A percentile compares a stretch with the other conserved stretches of the same genome.
These are phyloP conservation scores for Paraleonurus japonicus DNA, from an alignment of 257 asterid species.

Conservation along the genomic window DNA sequence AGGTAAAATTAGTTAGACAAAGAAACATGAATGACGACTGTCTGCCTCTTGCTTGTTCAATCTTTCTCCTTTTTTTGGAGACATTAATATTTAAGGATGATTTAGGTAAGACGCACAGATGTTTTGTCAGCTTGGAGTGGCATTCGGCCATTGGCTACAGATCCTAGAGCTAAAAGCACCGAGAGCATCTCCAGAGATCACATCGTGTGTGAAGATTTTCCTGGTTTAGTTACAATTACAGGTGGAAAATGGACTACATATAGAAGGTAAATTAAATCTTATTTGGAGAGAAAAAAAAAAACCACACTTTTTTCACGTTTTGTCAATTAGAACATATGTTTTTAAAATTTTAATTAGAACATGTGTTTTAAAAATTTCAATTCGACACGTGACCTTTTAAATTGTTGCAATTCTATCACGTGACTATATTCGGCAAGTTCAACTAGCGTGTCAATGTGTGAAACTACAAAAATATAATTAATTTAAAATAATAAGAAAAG, in stretches of 20 bases:
- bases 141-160: constrained; percentile 92
- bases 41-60: constrained; percentile 14
- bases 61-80: not conserved
- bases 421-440: no score
- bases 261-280: constrained; percentile 59
- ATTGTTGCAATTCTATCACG: no score
- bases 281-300: no score
- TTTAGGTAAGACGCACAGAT: constrained; percentile 82
- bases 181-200: constrained; percentile 96
- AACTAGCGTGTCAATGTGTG: no score
- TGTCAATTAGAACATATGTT: no score
- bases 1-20: constrained; percentile 16
- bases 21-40: not conserved
- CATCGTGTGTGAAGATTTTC: constrained; percentile 82
- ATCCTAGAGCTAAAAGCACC: constrained; percentile 85
- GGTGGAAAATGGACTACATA: constrained; percentile 99
- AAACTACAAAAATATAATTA: no score
- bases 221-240: constrained; percentile 91
- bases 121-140: constrained; percentile 99
- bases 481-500: no score
- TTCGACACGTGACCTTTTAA: no score
- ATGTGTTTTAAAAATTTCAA: no score
- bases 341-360: no score
- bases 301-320: no score
- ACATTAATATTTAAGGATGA: constrained; percentile 26